phyloP scores from a whole-genome alignment of 306 rosid species.

The Cicer arietinum region DNA sequence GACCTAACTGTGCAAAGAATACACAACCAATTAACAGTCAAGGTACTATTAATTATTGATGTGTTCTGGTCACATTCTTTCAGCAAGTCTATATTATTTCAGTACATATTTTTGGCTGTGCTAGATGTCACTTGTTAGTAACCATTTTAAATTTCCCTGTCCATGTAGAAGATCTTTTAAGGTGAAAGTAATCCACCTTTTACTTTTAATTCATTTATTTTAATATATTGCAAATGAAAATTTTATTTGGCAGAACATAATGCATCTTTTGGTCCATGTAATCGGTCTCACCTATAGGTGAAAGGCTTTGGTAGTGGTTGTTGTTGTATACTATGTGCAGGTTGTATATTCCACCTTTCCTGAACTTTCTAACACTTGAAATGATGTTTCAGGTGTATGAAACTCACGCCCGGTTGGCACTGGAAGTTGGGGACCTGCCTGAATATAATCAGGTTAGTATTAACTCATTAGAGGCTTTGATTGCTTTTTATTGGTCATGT shows the following conservation, averaged over 20 bases:
- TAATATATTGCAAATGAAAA: not conserved
- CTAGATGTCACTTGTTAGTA: not conserved
- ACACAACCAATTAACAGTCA: constrained; percentile 84
- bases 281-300: not conserved
- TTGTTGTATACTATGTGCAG: not conserved
- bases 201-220: constrained; percentile 12
- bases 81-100: constrained; percentile 22
- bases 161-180: not conserved
- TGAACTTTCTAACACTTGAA: constrained; percentile 25
- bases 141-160: not conserved
- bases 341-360: constrained; percentile 10
- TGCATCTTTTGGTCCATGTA: constrained; percentile 1
- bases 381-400: constrained; percentile 79
- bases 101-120: constrained; percentile 47
- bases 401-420: constrained; percentile 90
- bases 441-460: constrained; percentile 88
- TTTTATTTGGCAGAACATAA: constrained; percentile 25
- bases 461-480: constrained; percentile 3
- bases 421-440: constrained; percentile 93
- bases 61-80: constrained; percentile 28
- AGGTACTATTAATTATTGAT: constrained; percentile 58
- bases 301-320: constrained; percentile 24
- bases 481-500: constrained; percentile 31
- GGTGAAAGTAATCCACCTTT: not conserved
- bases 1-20: constrained; percentile 97